Percentiles rank a stretch among this genome's conserved stretches.
Conservation (phyloP, 1,284 basidiomycete genomes). For the Athelia psychrophila region DNA sequence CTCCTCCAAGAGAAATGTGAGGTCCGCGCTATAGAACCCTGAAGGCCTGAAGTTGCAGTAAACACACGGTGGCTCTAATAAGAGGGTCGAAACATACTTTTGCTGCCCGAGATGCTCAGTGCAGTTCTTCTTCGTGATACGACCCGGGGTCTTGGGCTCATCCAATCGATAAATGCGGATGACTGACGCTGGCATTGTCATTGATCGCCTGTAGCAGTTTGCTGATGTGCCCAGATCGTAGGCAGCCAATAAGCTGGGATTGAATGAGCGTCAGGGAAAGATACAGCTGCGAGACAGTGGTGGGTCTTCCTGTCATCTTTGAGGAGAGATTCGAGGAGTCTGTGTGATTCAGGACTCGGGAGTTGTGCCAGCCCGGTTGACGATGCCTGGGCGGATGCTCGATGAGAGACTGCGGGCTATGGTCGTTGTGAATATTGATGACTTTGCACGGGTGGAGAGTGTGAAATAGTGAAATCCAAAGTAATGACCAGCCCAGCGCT, state of each 20-base stretch:
- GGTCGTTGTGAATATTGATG: too few relatives aligned
- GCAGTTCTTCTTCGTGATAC: slow-evolving; percentile 42
- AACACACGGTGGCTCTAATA: slow-evolving; percentile 2
- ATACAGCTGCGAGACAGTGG: too few relatives aligned
- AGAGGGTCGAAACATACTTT: slow-evolving; percentile 32
- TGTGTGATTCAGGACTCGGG: slow-evolving; percentile 46
- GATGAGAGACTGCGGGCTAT: slow-evolving; percentile 15
- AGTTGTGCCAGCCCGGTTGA: slow-evolving; percentile 50
- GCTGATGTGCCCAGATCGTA: slow-evolving; percentile 64
- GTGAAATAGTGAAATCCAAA: too few relatives aligned
- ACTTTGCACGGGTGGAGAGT: too few relatives aligned
- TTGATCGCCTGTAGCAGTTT: slow-evolving; percentile 53
- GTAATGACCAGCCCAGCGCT: too few relatives aligned
- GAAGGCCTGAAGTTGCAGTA: slow-evolving; percentile 15
- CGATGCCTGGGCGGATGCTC: slow-evolving; percentile 35
- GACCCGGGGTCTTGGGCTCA: slow-evolving; percentile 11
- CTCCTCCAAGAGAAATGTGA: slow-evolving; percentile 54
- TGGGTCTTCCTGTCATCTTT: slow-evolving; percentile 53
- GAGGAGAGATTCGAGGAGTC: slow-evolving; percentile 43
- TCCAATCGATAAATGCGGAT: slow-evolving; percentile 23
- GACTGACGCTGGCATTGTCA: slow-evolving; percentile 28
- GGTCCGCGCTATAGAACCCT: slow-evolving; percentile 52
- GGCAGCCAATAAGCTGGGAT: slow-evolving; percentile 49
- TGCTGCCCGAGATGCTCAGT: slow-evolving; percentile 49
- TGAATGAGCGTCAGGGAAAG: slow-evolving; percentile 1